Conservation (phyloP, 441 rosid species). For the Manihot esculenta region DNA sequence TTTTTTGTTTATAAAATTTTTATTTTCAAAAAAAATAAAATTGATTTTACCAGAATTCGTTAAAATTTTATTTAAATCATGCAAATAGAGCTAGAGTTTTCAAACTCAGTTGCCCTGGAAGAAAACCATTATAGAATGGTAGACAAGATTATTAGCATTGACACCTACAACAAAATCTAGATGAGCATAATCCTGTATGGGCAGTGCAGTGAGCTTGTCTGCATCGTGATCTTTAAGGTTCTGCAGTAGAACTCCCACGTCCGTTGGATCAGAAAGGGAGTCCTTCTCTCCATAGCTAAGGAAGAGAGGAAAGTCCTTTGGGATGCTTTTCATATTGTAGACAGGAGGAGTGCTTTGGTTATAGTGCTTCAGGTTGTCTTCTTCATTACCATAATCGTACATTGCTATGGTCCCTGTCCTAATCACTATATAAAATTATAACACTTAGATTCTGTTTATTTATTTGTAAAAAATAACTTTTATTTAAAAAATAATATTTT, state of each 20-base stretch:
- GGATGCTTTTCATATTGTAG: conserved; percentile 50
- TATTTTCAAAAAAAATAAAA: no score
- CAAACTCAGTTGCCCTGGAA: conserved; percentile 35
- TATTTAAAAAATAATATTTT: no score
- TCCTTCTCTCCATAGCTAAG: conserved; percentile 72
- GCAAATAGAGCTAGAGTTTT: no score
- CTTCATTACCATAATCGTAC: conserved; percentile 45
- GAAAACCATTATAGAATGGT: conserved; percentile 47
- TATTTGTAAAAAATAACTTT: no score
- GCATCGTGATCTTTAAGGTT: conserved; percentile 59
- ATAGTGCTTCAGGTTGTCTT: conserved; percentile 45
- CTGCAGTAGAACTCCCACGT: conserved; percentile 55
- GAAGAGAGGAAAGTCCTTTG: conserved; percentile 62
- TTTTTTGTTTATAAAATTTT: no score
- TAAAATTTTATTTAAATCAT: no score
- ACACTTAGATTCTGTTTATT: no score
- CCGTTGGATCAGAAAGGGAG: conserved; percentile 51
- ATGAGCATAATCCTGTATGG: conserved; percentile 59
- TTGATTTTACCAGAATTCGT: no score
- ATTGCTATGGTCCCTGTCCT: conserved; percentile 38
- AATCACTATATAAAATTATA: conserved; percentile 37
- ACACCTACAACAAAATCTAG: conserved; percentile 74
- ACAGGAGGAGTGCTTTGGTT: conserved; percentile 41
- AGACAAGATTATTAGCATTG: conserved; percentile 70
- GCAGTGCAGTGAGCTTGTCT: conserved; percentile 53